Percentiles rank a stretch among this genome's conserved stretches.
phyloP scores from a whole-genome alignment of 192 early-diverging fungal species.

The Umbelopsis sp. region DNA sequence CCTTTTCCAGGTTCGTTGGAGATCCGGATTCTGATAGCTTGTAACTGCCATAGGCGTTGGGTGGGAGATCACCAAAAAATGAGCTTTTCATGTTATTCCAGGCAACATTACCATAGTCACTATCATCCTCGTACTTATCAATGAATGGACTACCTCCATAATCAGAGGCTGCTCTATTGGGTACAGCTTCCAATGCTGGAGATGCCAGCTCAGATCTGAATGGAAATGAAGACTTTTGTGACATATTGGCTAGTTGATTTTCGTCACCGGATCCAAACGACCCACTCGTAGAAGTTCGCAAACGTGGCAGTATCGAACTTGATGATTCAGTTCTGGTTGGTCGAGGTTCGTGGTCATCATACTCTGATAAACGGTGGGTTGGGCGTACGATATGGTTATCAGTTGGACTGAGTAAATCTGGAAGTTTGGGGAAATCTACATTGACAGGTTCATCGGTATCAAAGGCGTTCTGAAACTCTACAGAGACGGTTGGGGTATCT shows the following conservation, averaged over 20 bases:
- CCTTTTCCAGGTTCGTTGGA: not conserved
- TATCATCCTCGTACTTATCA: conserved; percentile 4
- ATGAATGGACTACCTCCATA: conserved; percentile 3
- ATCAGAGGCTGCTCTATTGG: not conserved
- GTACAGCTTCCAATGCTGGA: not conserved
- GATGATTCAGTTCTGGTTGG: not conserved
- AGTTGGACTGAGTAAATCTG: not conserved
- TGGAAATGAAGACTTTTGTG: not conserved
- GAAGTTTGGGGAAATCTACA: not conserved
- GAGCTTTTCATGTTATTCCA: not conserved
- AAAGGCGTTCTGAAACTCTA: conserved; percentile 1
- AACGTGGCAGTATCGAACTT: not conserved
- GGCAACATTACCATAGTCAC: not conserved
- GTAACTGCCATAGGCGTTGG: not conserved
- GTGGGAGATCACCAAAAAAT: not conserved
- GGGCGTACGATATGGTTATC: not conserved
- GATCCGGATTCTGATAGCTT: not conserved
- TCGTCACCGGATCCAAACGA: not conserved
- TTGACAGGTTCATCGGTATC: not conserved
- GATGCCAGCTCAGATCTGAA: conserved; percentile 9
- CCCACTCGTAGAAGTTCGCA: not conserved
- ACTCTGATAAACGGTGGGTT: not conserved
- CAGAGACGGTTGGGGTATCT: conserved; percentile 22
- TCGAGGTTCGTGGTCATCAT: not conserved
- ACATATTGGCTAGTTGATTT: not conserved